Conservation (phyloP, 805 yeast genomes). For the Scheffersomyces amazonensis region DNA sequence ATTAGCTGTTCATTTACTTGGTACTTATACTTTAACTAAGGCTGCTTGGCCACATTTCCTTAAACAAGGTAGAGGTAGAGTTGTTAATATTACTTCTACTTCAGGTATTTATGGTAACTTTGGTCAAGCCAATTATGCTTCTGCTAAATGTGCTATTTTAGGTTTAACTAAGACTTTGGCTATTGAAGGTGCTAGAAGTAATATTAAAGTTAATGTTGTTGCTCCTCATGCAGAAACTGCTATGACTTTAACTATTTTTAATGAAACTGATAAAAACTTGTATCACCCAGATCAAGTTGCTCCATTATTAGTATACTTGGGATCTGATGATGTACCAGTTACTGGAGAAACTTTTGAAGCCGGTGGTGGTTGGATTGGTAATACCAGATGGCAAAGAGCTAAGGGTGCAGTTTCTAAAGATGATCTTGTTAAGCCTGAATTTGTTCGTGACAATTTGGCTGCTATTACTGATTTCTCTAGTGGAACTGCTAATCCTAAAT, state of each 20-base stretch:
- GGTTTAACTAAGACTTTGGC: constrained; percentile 87
- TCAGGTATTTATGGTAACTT: constrained; percentile 97
- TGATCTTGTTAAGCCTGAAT: constrained; percentile 59
- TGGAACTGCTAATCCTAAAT: constrained; percentile 53
- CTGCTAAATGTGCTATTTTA: constrained; percentile 87
- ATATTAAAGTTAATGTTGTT: constrained; percentile 74
- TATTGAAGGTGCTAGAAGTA: constrained; percentile 79
- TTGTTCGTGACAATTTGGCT: constrained; percentile 63
- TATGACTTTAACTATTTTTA: constrained; percentile 88
- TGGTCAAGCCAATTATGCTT: constrained; percentile 94
- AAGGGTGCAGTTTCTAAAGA: constrained; percentile 73
- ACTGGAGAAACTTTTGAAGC: constrained; percentile 85
- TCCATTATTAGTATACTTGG: constrained; percentile 77
- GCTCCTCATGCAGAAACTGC: constrained; percentile 99
- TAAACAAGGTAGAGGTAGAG: constrained; percentile 75
- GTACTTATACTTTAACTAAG: constrained; percentile 77
- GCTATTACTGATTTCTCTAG: constrained; percentile 60
- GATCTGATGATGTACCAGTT: constrained; percentile 68
- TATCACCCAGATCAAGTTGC: constrained; percentile 89
- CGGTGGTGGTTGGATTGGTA: constrained; percentile 97
- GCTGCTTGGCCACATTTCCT: constrained; percentile 90
- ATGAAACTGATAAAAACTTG: constrained; percentile 73
- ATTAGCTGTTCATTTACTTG: constrained; percentile 75
- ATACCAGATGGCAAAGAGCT: constrained; percentile 93
- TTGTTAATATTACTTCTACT: constrained; percentile 88